Evolutionary conservation across 192 early-diverging fungal species (phyloP).

Genomic region (Radiomyces spectabilis): DNA sequence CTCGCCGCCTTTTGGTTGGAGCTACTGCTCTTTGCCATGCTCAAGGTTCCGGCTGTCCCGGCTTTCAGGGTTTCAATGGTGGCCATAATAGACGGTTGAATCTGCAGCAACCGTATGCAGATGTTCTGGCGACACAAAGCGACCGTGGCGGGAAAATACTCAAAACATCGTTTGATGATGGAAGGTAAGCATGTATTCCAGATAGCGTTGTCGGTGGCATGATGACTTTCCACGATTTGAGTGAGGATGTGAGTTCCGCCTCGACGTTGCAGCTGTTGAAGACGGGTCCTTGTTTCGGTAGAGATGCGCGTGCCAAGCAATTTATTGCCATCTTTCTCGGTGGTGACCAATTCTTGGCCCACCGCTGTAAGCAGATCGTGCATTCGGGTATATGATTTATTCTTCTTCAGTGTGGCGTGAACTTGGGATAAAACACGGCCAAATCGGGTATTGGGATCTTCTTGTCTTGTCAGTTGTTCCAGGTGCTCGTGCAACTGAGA

Average conservation of each 20-base stretch:
- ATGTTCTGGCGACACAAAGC: conserved; percentile 48
- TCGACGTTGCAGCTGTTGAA: conserved; percentile 45
- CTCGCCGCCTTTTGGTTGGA: conserved; percentile 36
- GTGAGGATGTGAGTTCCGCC: conserved; percentile 45
- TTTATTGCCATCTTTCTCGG: conserved; percentile 41
- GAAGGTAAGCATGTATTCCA: conserved; percentile 67
- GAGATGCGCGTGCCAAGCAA: conserved; percentile 33
- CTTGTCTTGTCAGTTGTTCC: neutral
- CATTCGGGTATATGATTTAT: conserved; percentile 17
- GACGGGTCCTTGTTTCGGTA: conserved; percentile 28
- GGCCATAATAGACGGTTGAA: conserved; percentile 52
- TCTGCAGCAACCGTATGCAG: conserved; percentile 48
- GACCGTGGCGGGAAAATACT: conserved; percentile 38
- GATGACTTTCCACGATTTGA: conserved; percentile 50
- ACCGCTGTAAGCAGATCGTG: conserved; percentile 26
- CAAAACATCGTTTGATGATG: conserved; percentile 53
- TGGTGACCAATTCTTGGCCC: conserved; percentile 39
- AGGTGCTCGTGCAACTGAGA: conserved; percentile 41
- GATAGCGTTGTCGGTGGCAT: conserved; percentile 43
- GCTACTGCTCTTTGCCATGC: conserved; percentile 30
- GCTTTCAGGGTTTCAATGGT: conserved; percentile 43
- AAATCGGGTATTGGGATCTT: neutral
- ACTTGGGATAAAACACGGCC: too few species aligned
- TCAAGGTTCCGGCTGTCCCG: conserved; percentile 40
- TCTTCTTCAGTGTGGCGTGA: too few species aligned